Conservation (phyloP, 1,284 basidiomycete species). For the Cryptococcus hybrid region DNA sequence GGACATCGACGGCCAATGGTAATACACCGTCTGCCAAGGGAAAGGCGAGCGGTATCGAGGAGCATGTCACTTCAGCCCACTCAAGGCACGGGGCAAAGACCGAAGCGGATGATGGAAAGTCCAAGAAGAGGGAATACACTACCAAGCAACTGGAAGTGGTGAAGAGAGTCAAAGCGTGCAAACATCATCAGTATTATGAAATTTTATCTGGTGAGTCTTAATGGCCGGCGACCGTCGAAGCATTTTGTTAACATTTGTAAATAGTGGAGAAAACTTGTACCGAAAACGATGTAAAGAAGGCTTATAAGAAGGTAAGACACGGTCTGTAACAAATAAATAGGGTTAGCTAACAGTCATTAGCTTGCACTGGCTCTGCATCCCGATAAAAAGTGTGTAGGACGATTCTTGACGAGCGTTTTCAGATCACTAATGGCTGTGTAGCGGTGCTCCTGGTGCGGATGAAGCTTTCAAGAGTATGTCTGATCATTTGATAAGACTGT, state of each 20-base stretch:
- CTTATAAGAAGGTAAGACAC: conserved; percentile 83
- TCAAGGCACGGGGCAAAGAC: conserved; percentile 10
- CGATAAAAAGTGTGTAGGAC: conserved; percentile 72
- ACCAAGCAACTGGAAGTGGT: conserved; percentile 81
- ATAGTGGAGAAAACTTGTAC: conserved; percentile 76
- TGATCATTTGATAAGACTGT: conserved; percentile 1
- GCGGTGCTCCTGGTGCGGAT: conserved; percentile 91
- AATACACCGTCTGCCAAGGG: no score
- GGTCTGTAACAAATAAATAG: conserved; percentile 1
- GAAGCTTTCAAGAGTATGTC: conserved; percentile 97
- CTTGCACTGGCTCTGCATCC: conserved; percentile 91
- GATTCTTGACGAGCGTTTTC: background rate
- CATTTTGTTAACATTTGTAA: background rate
- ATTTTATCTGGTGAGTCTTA: conserved; percentile 63
- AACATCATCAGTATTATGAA: conserved; percentile 89
- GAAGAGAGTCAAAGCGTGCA: conserved; percentile 80
- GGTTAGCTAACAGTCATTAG: conserved; percentile 50
- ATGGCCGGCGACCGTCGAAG: background rate
- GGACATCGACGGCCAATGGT: conserved; percentile 6
- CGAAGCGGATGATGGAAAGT: conserved; percentile 18
- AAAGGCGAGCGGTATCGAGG: conserved; percentile 46
- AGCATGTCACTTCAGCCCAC: conserved; percentile 46
- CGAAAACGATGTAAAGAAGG: conserved; percentile 90
- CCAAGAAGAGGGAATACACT: conserved; percentile 77
- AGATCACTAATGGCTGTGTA: conserved; percentile 15